Base-by-base conservation (phyloP, 257 asterid species). In the Solanum sitiens region DNA sequence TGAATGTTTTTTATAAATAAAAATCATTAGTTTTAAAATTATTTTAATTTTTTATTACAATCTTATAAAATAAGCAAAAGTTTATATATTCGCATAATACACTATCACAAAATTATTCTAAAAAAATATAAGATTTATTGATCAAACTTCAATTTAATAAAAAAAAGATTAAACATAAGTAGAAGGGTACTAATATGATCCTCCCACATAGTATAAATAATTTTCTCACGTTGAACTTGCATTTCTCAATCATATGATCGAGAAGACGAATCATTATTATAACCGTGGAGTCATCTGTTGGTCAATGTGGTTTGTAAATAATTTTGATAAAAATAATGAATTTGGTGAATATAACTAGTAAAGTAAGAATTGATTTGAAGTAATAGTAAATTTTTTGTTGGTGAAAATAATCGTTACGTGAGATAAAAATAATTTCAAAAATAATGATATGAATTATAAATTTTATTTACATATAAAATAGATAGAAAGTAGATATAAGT, bases 181-280 rank as follows among this genome's bases (percentile, higher is more conserved):
- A 53, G 63, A 18, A 53, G 11, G 20, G 1, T 53, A 7, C 63
- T 7, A 53, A 53, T 53, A 53, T 53, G 16, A 18, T 53, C 63
- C 63, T 6, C 0, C 0, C 2, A 18, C n/a, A 18, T 18, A 53
- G 4, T 18, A 18, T 7, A 53, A 0, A 53, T 0, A 53, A 53
- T 18, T 53, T 53, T 2, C 1, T 53, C 11, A 53, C 18, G 4
- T 18, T 53, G 2, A 53, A 53, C n/a, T 6, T 53, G 63, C 8
- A 18, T 53, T 7, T 53, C 63, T 53, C n/a, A 3, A 53, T 53
- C 63, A 53, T 53, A 53, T 53, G 4, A 53, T 0, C n/a, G 63
- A 18, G 4, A 53, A 53, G 4, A 53, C n/a, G n/a, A 53, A 7
- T 9, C n/a, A 53, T 53, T 23, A 18, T 53, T 53, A 23, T 18